Base-by-base conservation (phyloP, 1,284 basidiomycete species). In the Vanrija humicola region DNA sequence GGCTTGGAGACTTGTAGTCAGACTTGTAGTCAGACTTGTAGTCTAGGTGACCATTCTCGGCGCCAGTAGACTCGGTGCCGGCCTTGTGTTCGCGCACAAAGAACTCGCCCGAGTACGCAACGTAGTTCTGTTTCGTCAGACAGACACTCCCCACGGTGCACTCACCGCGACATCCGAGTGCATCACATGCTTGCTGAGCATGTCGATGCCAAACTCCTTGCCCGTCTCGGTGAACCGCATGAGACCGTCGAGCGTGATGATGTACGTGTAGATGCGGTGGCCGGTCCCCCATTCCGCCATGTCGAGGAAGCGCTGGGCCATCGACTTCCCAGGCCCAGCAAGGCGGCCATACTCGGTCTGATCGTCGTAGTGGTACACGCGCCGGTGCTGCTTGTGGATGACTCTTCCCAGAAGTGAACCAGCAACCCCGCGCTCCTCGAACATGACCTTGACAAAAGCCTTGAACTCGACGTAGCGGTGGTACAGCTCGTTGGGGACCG, bases 131-230 rank as follows among this genome's bases (percentile, higher is more conserved):
- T 15, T 23, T 1, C 40, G 29, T 53, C 45, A 52, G 50, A 12
- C 15, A 21, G 0, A 12, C 3, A 9, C 12, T 5, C n/a, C 12
- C 2, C 21, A 14, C 34, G 18, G 18, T 8, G 12, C 16, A 68
- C 69, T 65, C 53, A 72, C 69, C n/a, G 78, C 69, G 14, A 79
- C 79, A 61, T 81, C 78, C 29, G 79, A 76, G 64, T 82, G 81
- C 80, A 81, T 81, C n/a, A 77, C 79, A 61, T 81, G 80, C 60
- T 82, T 82, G 66, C 75, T 78, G 34, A 82, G 68, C 54, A 81
- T 66, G 52, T 80, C 77, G 50, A 81, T 79, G 2, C 78, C 73
- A 62, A 81, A 79, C 64, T 81, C 77, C 51, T 79, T 76, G 1
- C 81, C 80, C 1, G 81, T 82, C 74, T 81, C 79, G 51, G 79